Evolutionary conservation across 495 filamentous ascomycete genomes (phyloP).

Genomic region (Talaromyces liani): DNA sequence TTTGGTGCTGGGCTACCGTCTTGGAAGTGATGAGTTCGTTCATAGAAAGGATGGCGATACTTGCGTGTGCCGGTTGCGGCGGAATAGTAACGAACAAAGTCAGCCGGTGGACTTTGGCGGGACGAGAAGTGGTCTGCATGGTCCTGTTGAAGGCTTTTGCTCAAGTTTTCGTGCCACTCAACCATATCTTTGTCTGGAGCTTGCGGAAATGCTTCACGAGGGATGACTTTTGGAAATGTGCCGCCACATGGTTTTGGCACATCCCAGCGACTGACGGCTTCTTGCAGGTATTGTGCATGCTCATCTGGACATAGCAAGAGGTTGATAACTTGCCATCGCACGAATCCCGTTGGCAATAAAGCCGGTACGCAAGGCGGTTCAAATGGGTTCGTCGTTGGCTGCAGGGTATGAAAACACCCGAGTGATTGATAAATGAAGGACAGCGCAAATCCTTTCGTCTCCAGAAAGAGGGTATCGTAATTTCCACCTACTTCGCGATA

Average conservation of each 20-base stretch:
- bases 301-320: constrained; percentile 80
- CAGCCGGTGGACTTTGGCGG: constrained; percentile 14
- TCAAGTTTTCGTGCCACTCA: constrained; percentile 72
- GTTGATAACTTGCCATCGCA: constrained; percentile 92
- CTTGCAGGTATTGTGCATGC: constrained; percentile 77
- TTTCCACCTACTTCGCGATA: constrained; percentile 85
- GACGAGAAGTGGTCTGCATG: constrained; percentile 27
- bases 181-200: constrained; percentile 71
- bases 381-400: constrained; percentile 64
- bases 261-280: constrained; percentile 67
- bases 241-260: constrained; percentile 67
- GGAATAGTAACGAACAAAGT: constrained; percentile 26
- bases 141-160: constrained; percentile 33
- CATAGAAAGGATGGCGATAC: constrained; percentile 23
- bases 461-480: constrained; percentile 80
- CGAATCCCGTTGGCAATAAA: constrained; percentile 74
- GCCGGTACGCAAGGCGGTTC: constrained; percentile 71
- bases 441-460: constrained; percentile 63
- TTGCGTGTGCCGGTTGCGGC: constrained; percentile 23
- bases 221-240: constrained; percentile 72
- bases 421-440: constrained; percentile 89
- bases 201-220: constrained; percentile 65
- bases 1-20: constrained; percentile 4
- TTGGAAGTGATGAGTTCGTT: neutral
- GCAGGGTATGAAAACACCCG: constrained; percentile 77